These are phyloP conservation scores for Trichoderma koningiopsis DNA, from an alignment of 2,329 filamentous ascomycete genomes.

Conservation along the genomic window DNA sequence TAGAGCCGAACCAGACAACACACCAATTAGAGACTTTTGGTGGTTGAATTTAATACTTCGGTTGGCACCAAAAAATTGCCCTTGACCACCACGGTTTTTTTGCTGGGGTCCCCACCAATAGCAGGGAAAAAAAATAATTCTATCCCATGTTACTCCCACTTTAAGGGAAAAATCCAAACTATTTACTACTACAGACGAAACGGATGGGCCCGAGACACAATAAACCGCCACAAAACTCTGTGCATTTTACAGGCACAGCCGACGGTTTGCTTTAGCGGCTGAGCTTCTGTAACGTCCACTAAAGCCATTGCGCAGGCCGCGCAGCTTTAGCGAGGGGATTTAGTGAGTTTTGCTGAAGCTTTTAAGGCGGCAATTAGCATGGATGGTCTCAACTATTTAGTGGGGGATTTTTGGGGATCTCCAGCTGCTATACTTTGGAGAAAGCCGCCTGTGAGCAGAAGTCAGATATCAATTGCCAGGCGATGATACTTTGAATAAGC, in stretches of 20 bases:
- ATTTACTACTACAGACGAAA: not conserved
- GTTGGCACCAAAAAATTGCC: slow-evolving; percentile 22
- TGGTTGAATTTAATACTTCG: slow-evolving; percentile 2
- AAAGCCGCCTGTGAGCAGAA: not conserved
- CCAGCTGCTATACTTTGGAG: not conserved
- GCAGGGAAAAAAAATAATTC: not conserved
- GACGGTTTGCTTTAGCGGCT: not conserved
- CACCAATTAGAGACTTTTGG: slow-evolving; percentile 16
- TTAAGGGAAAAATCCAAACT: not conserved
- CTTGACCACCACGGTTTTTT: slow-evolving; percentile 17
- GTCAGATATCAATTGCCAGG: not conserved
- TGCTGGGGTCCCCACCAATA: slow-evolving; percentile 13
- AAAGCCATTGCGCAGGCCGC: not conserved
- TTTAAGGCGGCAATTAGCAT: not conserved
- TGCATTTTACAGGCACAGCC: not conserved
- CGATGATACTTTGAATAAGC: not conserved
- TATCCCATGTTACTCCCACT: not conserved
- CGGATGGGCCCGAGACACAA: not conserved
- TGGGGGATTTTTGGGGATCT: not conserved
- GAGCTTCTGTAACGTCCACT: not conserved
- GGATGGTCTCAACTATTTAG: not conserved
- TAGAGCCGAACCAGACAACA: slow-evolving; percentile 16
- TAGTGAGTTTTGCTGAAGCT: not conserved
- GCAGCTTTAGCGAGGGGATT: slow-evolving; percentile 1
- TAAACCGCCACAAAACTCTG: not conserved